A percentile compares a stretch with the other conserved stretches of the same genome.
Evolutionary conservation across 345 rosid species (phyloP).

Genomic region (Lumnitzera littorea): DNA sequence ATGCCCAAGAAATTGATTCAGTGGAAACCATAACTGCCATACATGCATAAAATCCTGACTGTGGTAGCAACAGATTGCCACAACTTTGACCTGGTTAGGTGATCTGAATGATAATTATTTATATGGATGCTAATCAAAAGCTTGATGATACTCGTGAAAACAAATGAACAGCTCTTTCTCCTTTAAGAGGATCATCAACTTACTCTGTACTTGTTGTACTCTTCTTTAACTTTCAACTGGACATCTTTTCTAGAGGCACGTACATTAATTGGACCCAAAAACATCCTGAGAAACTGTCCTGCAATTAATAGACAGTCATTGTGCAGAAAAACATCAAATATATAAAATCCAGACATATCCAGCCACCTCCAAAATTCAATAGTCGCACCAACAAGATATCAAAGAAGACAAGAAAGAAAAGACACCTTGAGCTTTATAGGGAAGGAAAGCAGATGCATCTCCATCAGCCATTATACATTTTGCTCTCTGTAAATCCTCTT

Average conservation of each 20-base stretch:
- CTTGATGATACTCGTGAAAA: background rate
- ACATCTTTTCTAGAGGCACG: conserved; percentile 85
- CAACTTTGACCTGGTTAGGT: too few species aligned
- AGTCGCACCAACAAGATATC: too few species aligned
- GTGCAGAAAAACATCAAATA: background rate
- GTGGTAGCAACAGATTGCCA: too few species aligned
- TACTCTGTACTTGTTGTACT: conserved; percentile 90
- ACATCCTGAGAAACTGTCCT: conserved; percentile 70
- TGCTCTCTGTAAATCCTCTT: conserved; percentile 81
- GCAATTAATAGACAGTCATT: background rate
- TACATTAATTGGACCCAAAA: conserved; percentile 92
- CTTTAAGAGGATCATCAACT: background rate
- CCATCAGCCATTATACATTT: conserved; percentile 65
- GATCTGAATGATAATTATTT: too few species aligned
- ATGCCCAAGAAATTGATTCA: too few species aligned
- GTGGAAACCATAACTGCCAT: too few species aligned
- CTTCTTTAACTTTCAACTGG: conserved; percentile 91
- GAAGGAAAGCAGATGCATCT: conserved; percentile 78
- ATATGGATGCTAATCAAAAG: too few species aligned
- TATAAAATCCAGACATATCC: background rate
- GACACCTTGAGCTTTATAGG: conserved; percentile 56
- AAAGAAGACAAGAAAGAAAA: background rate
- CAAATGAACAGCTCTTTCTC: background rate
- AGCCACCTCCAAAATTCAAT: background rate
- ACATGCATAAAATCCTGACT: too few species aligned